phyloP scores from a whole-genome alignment of 345 rosid species.

The Lepidium sativum region DNA sequence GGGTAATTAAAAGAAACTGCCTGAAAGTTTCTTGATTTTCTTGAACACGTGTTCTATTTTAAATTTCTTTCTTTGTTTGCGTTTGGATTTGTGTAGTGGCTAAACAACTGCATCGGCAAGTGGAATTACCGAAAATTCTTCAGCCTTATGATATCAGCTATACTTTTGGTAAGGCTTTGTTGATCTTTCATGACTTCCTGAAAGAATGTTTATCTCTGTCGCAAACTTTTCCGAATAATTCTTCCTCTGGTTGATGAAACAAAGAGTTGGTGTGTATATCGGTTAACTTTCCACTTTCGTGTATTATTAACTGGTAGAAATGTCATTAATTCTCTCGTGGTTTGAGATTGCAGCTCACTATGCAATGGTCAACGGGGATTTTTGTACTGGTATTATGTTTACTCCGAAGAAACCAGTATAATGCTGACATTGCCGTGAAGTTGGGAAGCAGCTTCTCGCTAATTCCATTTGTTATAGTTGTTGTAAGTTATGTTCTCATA shows the following conservation, averaged over 20 bases:
- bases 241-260: not conserved
- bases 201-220: not conserved
- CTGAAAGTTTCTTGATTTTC: not conserved
- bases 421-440: slow-evolving; percentile 65
- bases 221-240: not conserved
- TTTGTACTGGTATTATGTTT: slow-evolving; percentile 76
- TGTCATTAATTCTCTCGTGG: slow-evolving; percentile 41
- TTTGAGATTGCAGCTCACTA: slow-evolving; percentile 90
- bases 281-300: slow-evolving; percentile 25
- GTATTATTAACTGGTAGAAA: slow-evolving; percentile 43
- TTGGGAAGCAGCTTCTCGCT: slow-evolving; percentile 96
- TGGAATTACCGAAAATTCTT: slow-evolving; percentile 84
- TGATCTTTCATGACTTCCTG: not conserved
- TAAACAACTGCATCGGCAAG: slow-evolving; percentile 90
- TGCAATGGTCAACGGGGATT: slow-evolving; percentile 89
- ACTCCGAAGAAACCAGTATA: slow-evolving; percentile 57
- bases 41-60: not conserved
- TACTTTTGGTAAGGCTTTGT: slow-evolving; percentile 61
- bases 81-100: slow-evolving; percentile 63
- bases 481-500: slow-evolving; percentile 45
- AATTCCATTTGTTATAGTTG: slow-evolving; percentile 78
- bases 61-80: slow-evolving; percentile 6
- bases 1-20: slow-evolving; percentile 45
- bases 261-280: not conserved
- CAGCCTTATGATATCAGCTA: slow-evolving; percentile 80